Base-by-base conservation (phyloP, 768 basidiomycete genomes). In the Mycena vulgaris region DNA sequence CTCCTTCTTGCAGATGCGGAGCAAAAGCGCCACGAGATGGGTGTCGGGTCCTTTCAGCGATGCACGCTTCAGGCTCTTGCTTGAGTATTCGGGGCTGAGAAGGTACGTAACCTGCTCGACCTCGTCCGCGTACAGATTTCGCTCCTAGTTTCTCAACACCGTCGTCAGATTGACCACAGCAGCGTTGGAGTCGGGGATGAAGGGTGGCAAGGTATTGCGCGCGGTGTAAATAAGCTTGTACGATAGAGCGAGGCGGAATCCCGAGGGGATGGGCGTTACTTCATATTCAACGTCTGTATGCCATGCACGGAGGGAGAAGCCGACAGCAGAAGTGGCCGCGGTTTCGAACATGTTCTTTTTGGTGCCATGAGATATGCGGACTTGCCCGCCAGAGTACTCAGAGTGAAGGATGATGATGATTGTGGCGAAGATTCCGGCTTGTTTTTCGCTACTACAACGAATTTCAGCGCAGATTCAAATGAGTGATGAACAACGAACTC, bases 261-360 rank as follows among this genome's bases (percentile, higher is more conserved):
- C 88, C 21, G 82, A 81, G 0, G 83, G 85, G 51, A 88, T 78
- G 8, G 84, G 83, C 66, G 85, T 85, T 68, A 88, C 82, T 78
- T 86, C 86, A 74, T 87, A 86, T 52, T 76, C 77, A 56, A 88
- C 87, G 63, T 88, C 88, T 30, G 86, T 87, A 71, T 89, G 87
- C 86, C 88, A 89, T 1, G 87, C 80, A 5, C 88, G 76, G 17
- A 85, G 75, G 0, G 83, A 76, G 0, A 84, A 86, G 4, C 75
- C 74, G 8, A 77, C 57, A 1, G 76, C 58, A n/a, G 84, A 84
- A 16, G 71, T 66, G 1, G 69, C 17, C 3, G 83, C 74, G 5
- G 81, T 73, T 73, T 87, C 83, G 68, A 87, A 79, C 9, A 81
- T 75, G 59, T 80, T 74, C 7, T 75, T 77, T 10, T 74, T 71